Evolutionary conservation across 2,329 filamentous ascomycete species (phyloP), one percentile per base, ranked within the genome.

Genomic region (Cladophialophora exuberans): DNA sequence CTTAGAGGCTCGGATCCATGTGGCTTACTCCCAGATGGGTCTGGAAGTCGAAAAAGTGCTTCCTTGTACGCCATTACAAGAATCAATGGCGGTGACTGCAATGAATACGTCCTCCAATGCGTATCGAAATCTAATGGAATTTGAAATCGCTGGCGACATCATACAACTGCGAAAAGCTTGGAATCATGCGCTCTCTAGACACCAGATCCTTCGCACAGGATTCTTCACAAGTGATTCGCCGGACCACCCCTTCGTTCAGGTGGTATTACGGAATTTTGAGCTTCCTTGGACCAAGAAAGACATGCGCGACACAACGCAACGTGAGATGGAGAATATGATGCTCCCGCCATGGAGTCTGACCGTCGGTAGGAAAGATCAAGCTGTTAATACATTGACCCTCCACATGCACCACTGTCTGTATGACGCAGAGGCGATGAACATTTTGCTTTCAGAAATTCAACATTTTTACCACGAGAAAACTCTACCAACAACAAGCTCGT

Each of bases 51-150:
- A 80, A 25, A 76, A 74, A 1, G 77, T 96, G 6, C 72, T 92
- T 4, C 91, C 91, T 1, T 96, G 92, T 67, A 95, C 90, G 1
- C 88, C 91, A 1, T 74, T 97, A 0, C 92, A 97, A 69, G 88
- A 95, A 73, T 88, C 87, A 1, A 96, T 96, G 90, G 76, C 96
- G 0, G 86, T 84, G 2, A 81, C 83, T 6, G 72, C 72, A 22
- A 62, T 69, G 3, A 72, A 72, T 64, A 75, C 59, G 2, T 70
- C 70, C 1, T 69, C 73, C 9, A 71, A 72, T 1, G 77, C 84
- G 1, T 96, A 96, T 67, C 84, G 81, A 64, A 96, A 96, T 67
- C 82, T 82, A 43, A 83, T 89, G 52, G 70, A 86, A 0, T 81
- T 96, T 58, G 76, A 79, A 4, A 67, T 95, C 5, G 72, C 70